Evolutionary conservation across 1,284 basidiomycete species (phyloP).

Genomic region (Austroboletus niveus): DNA sequence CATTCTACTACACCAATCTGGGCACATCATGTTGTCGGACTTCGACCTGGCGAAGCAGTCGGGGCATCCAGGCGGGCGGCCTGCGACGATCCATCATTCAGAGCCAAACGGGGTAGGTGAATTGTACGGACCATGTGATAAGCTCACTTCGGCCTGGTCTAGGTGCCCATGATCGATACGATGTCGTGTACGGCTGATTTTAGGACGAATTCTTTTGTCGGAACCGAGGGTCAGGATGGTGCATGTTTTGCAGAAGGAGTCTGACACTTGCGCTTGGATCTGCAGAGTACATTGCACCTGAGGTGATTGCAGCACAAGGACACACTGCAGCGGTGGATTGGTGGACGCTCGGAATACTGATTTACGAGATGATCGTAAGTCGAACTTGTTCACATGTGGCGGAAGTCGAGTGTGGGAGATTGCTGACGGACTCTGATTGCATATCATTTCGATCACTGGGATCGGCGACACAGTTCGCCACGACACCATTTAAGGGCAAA

Average conservation of each 20-base stretch:
- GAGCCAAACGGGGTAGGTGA: slow-evolving; percentile 81
- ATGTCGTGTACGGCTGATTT: slow-evolving; percentile 97
- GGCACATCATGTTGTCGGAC: slow-evolving; percentile 99
- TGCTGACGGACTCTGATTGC: slow-evolving; percentile 14
- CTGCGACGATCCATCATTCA: slow-evolving; percentile 86
- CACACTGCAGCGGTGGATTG: slow-evolving; percentile 99
- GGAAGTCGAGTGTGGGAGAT: slow-evolving; percentile 16
- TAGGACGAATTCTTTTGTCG: slow-evolving; percentile 98
- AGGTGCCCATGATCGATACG: slow-evolving; percentile 93
- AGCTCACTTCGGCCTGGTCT: slow-evolving; percentile 17
- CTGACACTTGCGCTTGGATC: slow-evolving; percentile 25
- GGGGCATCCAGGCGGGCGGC: slow-evolving; percentile 80
- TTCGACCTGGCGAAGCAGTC: slow-evolving; percentile 99
- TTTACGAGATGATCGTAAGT: slow-evolving; percentile 99
- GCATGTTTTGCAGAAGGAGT: slow-evolving; percentile 20
- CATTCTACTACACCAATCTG: slow-evolving; percentile 97
- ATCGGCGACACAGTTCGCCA: slow-evolving; percentile 70
- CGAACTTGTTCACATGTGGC: slow-evolving; percentile 23
- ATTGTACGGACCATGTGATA: slow-evolving; percentile 10
- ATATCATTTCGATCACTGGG: slow-evolving; percentile 11
- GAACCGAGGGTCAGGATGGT: slow-evolving; percentile 80
- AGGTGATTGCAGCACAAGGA: slow-evolving; percentile 96
- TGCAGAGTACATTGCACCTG: slow-evolving; percentile 96
- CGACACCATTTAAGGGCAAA: slow-evolving; percentile 97
- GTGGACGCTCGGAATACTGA: slow-evolving; percentile 99